These are phyloP conservation scores for Populus deltoides DNA, from an alignment of 345 rosid genomes.

Conservation along the genomic window DNA sequence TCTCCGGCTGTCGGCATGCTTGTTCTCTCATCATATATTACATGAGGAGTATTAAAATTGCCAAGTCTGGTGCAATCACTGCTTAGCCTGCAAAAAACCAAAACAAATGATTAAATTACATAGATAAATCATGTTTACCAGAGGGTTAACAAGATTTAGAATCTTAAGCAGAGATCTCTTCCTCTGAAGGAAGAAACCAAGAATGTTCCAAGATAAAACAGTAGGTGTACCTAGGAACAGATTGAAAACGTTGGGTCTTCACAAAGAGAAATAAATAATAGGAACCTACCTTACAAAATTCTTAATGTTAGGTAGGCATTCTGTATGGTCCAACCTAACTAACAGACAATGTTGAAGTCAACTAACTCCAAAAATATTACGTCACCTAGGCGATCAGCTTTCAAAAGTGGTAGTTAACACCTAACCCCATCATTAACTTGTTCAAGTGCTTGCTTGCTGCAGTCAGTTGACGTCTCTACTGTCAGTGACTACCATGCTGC, in stretches of 20 bases:
- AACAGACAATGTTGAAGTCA: neutral
- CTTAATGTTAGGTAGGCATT: constrained; percentile 7
- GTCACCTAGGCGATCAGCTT: neutral
- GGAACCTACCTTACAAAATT: neutral
- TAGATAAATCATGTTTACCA: neutral
- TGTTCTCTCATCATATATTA: neutral
- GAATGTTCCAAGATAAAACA: constrained; percentile 7
- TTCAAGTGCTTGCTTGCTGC: neutral
- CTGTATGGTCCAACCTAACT: neutral
- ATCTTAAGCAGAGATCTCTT: neutral
- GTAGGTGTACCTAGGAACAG: neutral
- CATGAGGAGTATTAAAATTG: neutral
- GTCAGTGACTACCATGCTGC: neutral
- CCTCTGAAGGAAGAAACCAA: neutral
- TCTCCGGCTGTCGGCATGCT: neutral
- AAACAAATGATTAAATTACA: neutral
- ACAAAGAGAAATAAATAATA: neutral
- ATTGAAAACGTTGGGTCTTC: neutral
- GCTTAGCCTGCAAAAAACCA: constrained; percentile 20
- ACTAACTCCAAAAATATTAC: neutral
- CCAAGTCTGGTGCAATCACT: neutral
- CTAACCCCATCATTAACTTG: neutral
- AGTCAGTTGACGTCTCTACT: neutral
- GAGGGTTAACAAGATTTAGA: neutral
- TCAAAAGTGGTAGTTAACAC: neutral